These are phyloP conservation scores for Paradendryphiella salina DNA, from an alignment of 2,329 filamentous ascomycete genomes.

Conservation along the genomic window DNA sequence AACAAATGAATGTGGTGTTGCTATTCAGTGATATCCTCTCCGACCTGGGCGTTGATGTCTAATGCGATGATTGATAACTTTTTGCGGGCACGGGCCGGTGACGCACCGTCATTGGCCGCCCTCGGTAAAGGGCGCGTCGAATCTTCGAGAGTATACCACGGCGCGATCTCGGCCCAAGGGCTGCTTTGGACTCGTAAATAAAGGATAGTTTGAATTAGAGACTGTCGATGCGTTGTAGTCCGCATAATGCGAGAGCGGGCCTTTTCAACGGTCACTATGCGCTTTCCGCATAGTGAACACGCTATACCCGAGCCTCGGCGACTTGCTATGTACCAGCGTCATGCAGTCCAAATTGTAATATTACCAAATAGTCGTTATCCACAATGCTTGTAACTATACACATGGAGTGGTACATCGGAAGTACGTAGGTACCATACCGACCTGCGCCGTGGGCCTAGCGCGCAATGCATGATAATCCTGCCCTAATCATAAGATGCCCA, in stretches of 20 bases:
- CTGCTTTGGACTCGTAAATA: neutral
- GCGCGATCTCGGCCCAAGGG: constrained; percentile 1
- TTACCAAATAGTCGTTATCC: constrained; percentile 14
- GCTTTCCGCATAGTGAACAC: neutral
- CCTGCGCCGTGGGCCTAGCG: neutral
- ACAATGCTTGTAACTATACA: constrained; percentile 6
- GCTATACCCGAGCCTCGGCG: neutral
- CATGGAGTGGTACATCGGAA: neutral
- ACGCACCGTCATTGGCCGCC: constrained; percentile 13
- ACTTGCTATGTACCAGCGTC: constrained; percentile 1
- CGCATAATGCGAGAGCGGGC: neutral
- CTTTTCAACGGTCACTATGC: neutral
- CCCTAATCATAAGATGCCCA: constrained; percentile 10
- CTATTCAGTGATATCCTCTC: constrained; percentile 5
- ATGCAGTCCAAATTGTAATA: constrained; percentile 1
- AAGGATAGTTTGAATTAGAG: constrained; percentile 1
- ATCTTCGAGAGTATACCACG: constrained; percentile 15
- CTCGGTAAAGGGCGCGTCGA: constrained; percentile 16
- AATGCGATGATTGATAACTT: constrained; percentile 16
- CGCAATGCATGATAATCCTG: constrained; percentile 1
- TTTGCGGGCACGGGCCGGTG: constrained; percentile 20
- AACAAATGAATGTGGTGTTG: constrained; percentile 21
- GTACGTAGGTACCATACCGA: constrained; percentile 1
- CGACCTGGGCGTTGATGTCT: constrained; percentile 7
- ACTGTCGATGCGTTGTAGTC: neutral